A percentile compares a stretch with the other conserved stretches of the same genome.
These are phyloP conservation scores for Penicillium lividum DNA, from an alignment of 495 filamentous ascomycete genomes.

Conservation along the genomic window DNA sequence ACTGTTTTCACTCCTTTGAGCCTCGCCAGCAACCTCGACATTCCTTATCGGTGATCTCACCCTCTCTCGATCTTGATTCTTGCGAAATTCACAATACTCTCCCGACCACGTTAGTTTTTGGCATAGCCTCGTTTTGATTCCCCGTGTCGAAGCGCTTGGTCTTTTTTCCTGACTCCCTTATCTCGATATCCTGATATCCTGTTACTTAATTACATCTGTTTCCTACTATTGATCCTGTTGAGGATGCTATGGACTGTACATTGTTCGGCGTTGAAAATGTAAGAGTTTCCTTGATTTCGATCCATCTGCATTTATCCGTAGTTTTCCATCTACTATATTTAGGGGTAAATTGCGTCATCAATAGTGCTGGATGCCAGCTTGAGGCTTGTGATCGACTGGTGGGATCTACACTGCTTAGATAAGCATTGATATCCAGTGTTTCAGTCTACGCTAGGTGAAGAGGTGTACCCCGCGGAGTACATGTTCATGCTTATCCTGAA, in stretches of 20 bases:
- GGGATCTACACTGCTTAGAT: neutral
- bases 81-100: constrained; percentile 11
- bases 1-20: constrained; percentile 26
- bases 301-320: neutral
- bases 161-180: constrained; percentile 2
- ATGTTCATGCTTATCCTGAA: too few relatives aligned
- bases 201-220: constrained; percentile 21
- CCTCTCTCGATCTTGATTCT: constrained; percentile 13
- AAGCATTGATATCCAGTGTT: neutral
- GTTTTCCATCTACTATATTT: neutral
- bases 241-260: constrained; percentile 7
- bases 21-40: constrained; percentile 26
- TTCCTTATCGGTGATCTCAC: constrained; percentile 19
- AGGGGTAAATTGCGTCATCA: neutral
- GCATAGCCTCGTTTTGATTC: constrained; percentile 23
- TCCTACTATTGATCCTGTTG: constrained; percentile 1
- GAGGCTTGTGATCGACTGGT: too few relatives aligned
- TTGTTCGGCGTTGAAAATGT: constrained; percentile 9
- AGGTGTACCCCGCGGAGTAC: neutral
- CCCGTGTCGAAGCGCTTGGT: constrained; percentile 20
- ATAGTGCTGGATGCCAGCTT: too few relatives aligned
- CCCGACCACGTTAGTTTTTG: constrained; percentile 1
- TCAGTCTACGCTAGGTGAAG: neutral
- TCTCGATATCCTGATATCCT: constrained; percentile 9
- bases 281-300: constrained; percentile 9